Conservation (phyloP, 2,329 filamentous ascomycete species). For the Trematosphaeria pertusa region DNA sequence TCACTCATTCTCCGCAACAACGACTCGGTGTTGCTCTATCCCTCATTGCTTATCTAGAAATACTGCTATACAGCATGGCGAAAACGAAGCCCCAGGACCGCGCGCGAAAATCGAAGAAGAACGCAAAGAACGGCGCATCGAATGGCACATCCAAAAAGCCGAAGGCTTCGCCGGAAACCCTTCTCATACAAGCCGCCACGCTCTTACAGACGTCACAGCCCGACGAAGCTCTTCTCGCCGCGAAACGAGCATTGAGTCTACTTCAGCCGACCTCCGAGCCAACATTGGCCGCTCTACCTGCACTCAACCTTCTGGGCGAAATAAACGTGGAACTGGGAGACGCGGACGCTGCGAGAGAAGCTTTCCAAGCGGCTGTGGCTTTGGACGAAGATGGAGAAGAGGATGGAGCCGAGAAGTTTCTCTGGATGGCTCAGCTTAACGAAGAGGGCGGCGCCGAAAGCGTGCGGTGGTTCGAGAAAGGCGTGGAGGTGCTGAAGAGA, state of each 20-base stretch:
- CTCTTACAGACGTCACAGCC: constrained; percentile 66
- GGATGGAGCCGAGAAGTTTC: constrained; percentile 90
- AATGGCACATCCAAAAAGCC: constrained; percentile 54
- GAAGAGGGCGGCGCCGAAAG: constrained; percentile 67
- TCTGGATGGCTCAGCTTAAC: constrained; percentile 91
- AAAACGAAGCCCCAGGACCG: constrained; percentile 60
- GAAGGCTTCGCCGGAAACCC: constrained; percentile 60
- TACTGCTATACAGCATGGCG: constrained; percentile 56
- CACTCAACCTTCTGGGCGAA: constrained; percentile 79
- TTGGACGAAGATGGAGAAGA: constrained; percentile 82
- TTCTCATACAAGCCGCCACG: constrained; percentile 64
- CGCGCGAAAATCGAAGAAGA: constrained; percentile 39
- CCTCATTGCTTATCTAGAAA: no score
- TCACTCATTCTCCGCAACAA: no score
- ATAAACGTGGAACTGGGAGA: constrained; percentile 85
- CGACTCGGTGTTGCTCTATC: no score
- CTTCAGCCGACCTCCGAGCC: constrained; percentile 51
- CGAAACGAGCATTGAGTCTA: constrained; percentile 60
- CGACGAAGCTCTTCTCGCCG: constrained; percentile 62
- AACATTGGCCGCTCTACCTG: constrained; percentile 63
- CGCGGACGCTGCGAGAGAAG: constrained; percentile 73
- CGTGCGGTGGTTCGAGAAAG: constrained; percentile 68
- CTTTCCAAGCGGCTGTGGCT: constrained; percentile 75
- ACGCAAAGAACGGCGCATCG: constrained; percentile 43
- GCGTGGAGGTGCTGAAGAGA: constrained; percentile 73